Conservation (phyloP, 108 stramenopile genomes). For the Cyclotella atomus region DNA sequence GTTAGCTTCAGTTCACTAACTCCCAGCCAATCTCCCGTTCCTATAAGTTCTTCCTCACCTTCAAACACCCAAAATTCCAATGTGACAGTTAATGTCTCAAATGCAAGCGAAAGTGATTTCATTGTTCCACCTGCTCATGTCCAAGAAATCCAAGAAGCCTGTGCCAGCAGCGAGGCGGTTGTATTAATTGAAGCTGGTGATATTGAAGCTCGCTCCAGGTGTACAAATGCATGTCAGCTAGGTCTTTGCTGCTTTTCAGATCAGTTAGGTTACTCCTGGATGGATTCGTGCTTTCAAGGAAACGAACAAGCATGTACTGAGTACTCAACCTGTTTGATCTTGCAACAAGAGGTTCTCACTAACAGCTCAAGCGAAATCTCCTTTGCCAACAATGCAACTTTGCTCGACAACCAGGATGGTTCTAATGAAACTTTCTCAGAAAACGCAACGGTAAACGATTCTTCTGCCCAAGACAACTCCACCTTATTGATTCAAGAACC, state of each 20-base stretch:
- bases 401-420: background rate
- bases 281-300: background rate
- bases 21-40: background rate
- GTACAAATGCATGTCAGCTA: slow-evolving; percentile 13
- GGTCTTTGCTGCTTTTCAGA: slow-evolving; percentile 32
- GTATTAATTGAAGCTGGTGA: slow-evolving; percentile 10
- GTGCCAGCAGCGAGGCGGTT: background rate
- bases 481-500: no score
- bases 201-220: slow-evolving; percentile 10
- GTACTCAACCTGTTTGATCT: slow-evolving; percentile 10
- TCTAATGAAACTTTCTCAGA: no score
- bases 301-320: slow-evolving; percentile 12
- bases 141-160: background rate
- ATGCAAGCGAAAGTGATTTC: background rate
- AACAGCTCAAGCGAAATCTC: background rate
- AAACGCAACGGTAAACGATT: no score
- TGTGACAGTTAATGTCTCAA: background rate
- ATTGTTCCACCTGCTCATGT: background rate
- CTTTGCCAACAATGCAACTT: background rate
- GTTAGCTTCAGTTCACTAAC: background rate
- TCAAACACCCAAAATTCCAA: background rate
- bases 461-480: no score
- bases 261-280: slow-evolving; percentile 19
- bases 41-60: background rate
- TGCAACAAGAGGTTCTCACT: background rate